These are phyloP conservation scores for Clonostachys rhizophaga DNA, from an alignment of 2,329 filamentous ascomycete species.

Conservation along the genomic window DNA sequence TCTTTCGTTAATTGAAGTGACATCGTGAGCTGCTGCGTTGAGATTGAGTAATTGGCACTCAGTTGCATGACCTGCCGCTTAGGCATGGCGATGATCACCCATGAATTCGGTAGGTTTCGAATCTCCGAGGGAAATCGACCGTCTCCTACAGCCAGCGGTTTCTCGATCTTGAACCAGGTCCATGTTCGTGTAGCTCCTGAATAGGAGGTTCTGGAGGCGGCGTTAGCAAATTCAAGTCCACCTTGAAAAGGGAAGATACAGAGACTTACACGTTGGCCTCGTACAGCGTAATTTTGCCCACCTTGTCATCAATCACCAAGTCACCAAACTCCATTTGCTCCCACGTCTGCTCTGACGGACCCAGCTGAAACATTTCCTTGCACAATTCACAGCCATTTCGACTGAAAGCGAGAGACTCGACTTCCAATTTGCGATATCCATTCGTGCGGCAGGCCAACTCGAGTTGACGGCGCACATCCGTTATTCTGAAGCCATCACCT, in stretches of 20 bases:
- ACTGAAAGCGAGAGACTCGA: neutral
- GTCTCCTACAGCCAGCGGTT: neutral
- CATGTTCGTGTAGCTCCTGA: neutral
- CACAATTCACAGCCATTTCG: too few relatives aligned
- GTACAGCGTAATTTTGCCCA: neutral
- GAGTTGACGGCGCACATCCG: neutral
- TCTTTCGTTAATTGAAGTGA: slow-evolving; percentile 11
- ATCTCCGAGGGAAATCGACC: neutral
- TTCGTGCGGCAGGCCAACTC: neutral
- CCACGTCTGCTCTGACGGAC: neutral
- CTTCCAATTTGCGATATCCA: neutral
- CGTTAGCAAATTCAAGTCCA: neutral
- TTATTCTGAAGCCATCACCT: neutral
- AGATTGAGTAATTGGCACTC: neutral
- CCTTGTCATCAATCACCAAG: neutral
- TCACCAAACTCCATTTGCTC: neutral
- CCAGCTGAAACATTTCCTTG: too few relatives aligned
- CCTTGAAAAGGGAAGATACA: neutral
- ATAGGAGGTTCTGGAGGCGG: neutral
- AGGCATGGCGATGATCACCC: neutral
- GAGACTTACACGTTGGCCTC: neutral
- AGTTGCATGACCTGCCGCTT: neutral
- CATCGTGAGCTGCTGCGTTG: slow-evolving; percentile 5
- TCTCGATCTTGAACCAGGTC: neutral
- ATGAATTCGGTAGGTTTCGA: neutral